Percentiles rank a stretch among this genome's conserved stretches.
Evolutionary conservation across 495 filamentous ascomycete genomes (phyloP).

Genomic region (Neurospora sp.): DNA sequence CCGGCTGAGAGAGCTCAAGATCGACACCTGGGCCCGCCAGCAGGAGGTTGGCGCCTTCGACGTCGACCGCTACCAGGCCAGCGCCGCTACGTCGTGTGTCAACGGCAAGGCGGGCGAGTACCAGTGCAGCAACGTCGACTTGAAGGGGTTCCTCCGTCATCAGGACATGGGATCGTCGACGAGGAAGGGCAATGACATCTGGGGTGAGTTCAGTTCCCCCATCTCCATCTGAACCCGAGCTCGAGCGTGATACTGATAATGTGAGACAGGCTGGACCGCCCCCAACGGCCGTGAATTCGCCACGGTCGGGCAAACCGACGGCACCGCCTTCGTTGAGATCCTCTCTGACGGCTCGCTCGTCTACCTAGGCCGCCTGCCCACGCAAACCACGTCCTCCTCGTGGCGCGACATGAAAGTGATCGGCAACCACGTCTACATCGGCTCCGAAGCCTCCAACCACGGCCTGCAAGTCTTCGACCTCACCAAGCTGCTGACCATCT

Average conservation of each 20-base stretch:
- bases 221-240: neutral
- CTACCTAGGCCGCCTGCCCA: constrained; percentile 41
- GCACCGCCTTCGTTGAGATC: constrained; percentile 41
- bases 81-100: constrained; percentile 1
- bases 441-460: constrained; percentile 34
- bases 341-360: constrained; percentile 27
- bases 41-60: constrained; percentile 5
- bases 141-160: constrained; percentile 9
- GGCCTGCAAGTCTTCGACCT: constrained; percentile 42
- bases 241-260: neutral
- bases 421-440: constrained; percentile 35
- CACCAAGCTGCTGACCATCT: constrained; percentile 22
- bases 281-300: constrained; percentile 36
- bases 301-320: constrained; percentile 40
- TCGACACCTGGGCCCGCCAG: constrained; percentile 1
- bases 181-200: constrained; percentile 10
- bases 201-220: neutral
- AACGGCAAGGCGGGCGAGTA: constrained; percentile 14
- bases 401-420: constrained; percentile 40
- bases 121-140: constrained; percentile 10
- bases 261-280: constrained; percentile 35
- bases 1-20: constrained; percentile 2
- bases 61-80: constrained; percentile 2
- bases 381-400: constrained; percentile 18
- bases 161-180: constrained; percentile 12